Evolutionary conservation across 1,284 basidiomycete genomes (phyloP).

Genomic region (Marasmius oreades): DNA sequence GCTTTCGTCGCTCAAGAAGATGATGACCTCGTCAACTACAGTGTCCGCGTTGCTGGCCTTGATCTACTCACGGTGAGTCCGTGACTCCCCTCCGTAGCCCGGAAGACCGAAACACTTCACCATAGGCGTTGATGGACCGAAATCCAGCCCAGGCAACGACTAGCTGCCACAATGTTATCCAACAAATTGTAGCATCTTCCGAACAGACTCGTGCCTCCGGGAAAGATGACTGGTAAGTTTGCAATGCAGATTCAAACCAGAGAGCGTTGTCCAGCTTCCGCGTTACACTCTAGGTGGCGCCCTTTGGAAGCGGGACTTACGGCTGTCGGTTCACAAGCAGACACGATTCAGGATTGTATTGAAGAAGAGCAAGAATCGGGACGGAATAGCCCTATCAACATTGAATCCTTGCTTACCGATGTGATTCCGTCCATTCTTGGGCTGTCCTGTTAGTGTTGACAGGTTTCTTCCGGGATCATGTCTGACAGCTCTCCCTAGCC

Average conservation of each 20-base stretch:
- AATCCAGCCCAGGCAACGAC: conserved; percentile 52
- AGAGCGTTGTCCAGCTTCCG: conserved; percentile 1
- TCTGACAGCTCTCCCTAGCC: conserved; percentile 41
- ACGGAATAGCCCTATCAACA: conserved; percentile 66
- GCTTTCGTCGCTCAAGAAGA: conserved; percentile 94
- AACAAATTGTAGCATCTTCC: conserved; percentile 52
- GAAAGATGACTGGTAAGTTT: conserved; percentile 47
- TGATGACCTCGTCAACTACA: conserved; percentile 83
- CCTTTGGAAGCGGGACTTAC: conserved; percentile 83
- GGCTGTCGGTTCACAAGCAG: conserved; percentile 80
- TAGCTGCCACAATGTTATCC: conserved; percentile 59
- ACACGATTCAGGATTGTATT: conserved; percentile 71
- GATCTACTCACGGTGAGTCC: conserved; percentile 75
- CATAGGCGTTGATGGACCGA: conserved; percentile 71
- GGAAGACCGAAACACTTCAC: neutral
- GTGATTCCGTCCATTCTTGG: conserved; percentile 78
- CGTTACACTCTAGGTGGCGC: conserved; percentile 82
- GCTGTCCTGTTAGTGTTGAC: conserved; percentile 49
- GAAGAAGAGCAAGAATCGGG: conserved; percentile 72
- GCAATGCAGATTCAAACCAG: neutral
- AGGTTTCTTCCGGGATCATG: neutral
- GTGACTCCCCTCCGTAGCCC: no score
- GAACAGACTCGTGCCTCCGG: conserved; percentile 51
- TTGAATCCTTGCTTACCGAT: conserved; percentile 71
- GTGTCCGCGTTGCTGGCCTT: conserved; percentile 79